Conservation (phyloP, 192 early-diverging fungal species). For the Backusella circina region DNA sequence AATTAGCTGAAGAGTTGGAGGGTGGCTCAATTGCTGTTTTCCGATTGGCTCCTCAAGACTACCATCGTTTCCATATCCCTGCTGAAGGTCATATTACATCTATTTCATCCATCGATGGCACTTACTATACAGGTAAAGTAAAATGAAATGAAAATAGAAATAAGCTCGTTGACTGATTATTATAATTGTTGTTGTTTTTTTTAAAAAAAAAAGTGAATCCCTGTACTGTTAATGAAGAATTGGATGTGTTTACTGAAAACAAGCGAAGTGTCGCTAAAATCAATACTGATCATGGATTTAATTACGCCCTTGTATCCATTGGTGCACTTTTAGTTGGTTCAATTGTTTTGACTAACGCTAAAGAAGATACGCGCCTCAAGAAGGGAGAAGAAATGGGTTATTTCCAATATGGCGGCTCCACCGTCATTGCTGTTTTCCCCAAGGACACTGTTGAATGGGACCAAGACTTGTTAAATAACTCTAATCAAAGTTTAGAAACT, state of each 20-base stretch:
- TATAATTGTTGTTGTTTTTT: not conserved
- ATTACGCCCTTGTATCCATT: constrained; percentile 58
- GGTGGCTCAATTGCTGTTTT: constrained; percentile 64
- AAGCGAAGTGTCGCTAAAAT: constrained; percentile 52
- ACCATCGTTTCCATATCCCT: constrained; percentile 71
- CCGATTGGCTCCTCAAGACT: constrained; percentile 80
- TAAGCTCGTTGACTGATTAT: not conserved
- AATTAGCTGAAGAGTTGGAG: constrained; percentile 43
- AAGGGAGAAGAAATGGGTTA: constrained; percentile 75
- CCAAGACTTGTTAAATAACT: constrained; percentile 54
- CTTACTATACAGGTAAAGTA: constrained; percentile 54
- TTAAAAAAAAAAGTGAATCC: constrained; percentile 51
- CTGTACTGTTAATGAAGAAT: constrained; percentile 57
- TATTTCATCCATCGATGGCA: constrained; percentile 46
- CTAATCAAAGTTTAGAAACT: constrained; percentile 55
- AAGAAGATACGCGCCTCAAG: constrained; percentile 39
- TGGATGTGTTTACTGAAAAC: constrained; percentile 77
- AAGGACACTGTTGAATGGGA: constrained; percentile 60
- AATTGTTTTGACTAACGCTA: constrained; percentile 50
- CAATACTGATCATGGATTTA: constrained; percentile 39
- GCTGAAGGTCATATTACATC: constrained; percentile 48
- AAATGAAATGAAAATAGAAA: not conserved
- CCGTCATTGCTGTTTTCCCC: constrained; percentile 64
- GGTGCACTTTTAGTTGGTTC: constrained; percentile 74
- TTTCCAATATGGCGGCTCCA: constrained; percentile 77